Evolutionary conservation across 192 early-diverging fungal genomes (phyloP), one percentile per base, ranked within the genome.

Genomic region (Backusella australiensis): DNA sequence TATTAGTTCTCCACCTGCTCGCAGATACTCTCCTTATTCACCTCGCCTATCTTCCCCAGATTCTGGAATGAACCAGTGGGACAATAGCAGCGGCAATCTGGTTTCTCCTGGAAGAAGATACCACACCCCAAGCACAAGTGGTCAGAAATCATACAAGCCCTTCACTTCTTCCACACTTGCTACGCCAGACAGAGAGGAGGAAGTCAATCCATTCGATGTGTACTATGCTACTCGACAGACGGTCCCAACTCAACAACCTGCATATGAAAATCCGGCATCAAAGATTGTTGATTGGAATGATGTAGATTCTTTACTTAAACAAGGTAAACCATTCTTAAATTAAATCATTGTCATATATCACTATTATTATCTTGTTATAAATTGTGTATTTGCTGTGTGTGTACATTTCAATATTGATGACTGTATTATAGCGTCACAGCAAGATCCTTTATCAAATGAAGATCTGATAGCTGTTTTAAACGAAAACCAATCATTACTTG

Each of bases 1-100:
- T 32, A 82, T 82, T 32, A 75, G 81, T 29, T 82, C 81, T 29
- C 81, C 81, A 66, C 80, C 80, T 29, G 11, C 56, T 26, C 56
- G 56, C 56, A 80, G 70, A 34, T 69, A 59, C 0, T 38, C 75
- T 52, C 46, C 67, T 7, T 75, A 80, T 67, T 69, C 75, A 26
- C 75, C 75, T 26, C 74, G 79, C 26, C 73, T 77, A n/a, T 80
- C 79, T 42, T 75, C 79, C 42, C 56, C 56, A 63, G 56, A 63
- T 63, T 63, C 56, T 63, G 56, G 56, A 23, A 63, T 63, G 56
- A 19, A 66, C 73, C 38, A 53, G 44, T 73, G 34, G 21, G 36
- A 56, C 38, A 74, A 52, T 42, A 36, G 34, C 34, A 36, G 21
- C 35, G 35, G 34, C 23, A 17, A 34, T 39, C 7, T 17, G 6